phyloP scores from a whole-genome alignment of 768 basidiomycete genomes.

The Calocybe gangraenosa region DNA sequence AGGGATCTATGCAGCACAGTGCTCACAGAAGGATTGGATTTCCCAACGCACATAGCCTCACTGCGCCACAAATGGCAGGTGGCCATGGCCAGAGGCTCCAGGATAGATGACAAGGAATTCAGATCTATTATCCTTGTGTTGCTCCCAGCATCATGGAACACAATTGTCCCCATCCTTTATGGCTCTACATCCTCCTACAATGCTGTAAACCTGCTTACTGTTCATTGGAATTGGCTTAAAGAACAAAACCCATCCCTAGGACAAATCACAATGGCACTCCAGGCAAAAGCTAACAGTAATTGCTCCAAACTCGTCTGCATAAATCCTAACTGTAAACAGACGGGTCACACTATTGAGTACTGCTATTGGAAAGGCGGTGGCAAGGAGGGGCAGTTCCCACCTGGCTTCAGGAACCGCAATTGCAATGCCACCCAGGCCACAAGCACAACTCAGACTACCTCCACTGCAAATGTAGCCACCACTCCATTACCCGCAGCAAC shows the following conservation, averaged over 20 bases:
- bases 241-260: neutral
- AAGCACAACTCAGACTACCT: neutral
- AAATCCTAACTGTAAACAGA: conserved; percentile 20
- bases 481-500: neutral
- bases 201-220: neutral
- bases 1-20: conserved; percentile 4
- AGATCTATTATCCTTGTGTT: conserved; percentile 15
- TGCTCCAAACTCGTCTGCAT: conserved; percentile 7
- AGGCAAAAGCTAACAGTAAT: neutral
- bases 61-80: conserved; percentile 13
- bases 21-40: conserved; percentile 9
- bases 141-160: conserved; percentile 18
- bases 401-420: conserved; percentile 14
- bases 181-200: conserved; percentile 2
- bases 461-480: conserved; percentile 1
- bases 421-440: too few relatives aligned
- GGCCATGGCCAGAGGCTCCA: conserved; percentile 16
- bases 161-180: too few relatives aligned
- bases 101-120: conserved; percentile 14
- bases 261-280: neutral
- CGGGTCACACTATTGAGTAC: conserved; percentile 20
- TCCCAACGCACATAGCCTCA: conserved; percentile 12
- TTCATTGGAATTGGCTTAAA: conserved; percentile 1
- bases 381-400: conserved; percentile 31
- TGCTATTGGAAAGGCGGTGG: conserved; percentile 32